phyloP scores from a whole-genome alignment of 23 red algal species.

The Agarophyton chilense region DNA sequence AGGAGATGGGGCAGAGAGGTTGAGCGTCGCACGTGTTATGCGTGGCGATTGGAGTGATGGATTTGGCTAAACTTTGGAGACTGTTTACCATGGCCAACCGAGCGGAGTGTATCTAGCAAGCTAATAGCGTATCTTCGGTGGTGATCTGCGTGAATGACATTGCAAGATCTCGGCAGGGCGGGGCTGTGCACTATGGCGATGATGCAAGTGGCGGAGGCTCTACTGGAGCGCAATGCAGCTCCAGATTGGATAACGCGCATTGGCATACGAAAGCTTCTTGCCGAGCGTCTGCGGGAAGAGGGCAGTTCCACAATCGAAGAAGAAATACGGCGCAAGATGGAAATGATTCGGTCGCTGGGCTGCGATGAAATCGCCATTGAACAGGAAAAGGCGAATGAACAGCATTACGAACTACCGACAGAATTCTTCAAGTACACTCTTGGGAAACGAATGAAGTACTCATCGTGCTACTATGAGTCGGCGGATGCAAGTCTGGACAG shows the following conservation, averaged over 20 bases:
- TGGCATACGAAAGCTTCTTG: conserved; percentile 83
- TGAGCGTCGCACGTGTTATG: too few relatives aligned
- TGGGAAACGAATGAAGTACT: conserved; percentile 94
- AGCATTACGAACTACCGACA: conserved; percentile 96
- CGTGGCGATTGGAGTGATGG: too few relatives aligned
- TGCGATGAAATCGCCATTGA: conserved; percentile 62
- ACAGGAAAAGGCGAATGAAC: conserved; percentile 91
- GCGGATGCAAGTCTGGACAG: conserved; percentile 51
- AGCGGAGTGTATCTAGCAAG: too few relatives aligned
- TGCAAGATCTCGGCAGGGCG: neutral
- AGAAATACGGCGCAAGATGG: conserved; percentile 69
- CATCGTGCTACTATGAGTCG: conserved; percentile 79
- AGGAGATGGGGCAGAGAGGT: too few relatives aligned
- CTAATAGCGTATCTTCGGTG: too few relatives aligned
- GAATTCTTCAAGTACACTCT: conserved; percentile 81
- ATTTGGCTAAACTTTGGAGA: too few relatives aligned
- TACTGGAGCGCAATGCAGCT: conserved; percentile 86
- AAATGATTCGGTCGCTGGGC: conserved; percentile 67
- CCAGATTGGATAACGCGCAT: conserved; percentile 88
- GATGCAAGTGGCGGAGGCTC: conserved; percentile 44
- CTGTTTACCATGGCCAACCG: too few relatives aligned
- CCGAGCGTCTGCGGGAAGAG: conserved; percentile 61
- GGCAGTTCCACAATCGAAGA: conserved; percentile 45
- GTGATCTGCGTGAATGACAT: too few relatives aligned
- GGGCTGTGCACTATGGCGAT: neutral